Evolutionary conservation across 495 filamentous ascomycete species (phyloP).

Genomic region (Neurospora africana): DNA sequence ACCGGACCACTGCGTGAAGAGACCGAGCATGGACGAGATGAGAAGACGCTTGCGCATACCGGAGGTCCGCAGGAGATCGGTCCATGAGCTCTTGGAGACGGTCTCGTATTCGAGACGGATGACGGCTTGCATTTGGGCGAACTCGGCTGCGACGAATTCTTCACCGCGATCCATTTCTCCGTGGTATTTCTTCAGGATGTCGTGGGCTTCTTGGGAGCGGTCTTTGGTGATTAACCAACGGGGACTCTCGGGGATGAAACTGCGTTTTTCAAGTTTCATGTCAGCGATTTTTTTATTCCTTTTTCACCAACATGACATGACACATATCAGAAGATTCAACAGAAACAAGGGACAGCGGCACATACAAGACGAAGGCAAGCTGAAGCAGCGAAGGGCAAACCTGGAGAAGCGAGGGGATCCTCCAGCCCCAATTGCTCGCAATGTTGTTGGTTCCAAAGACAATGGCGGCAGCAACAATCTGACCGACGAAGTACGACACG

Average conservation of each 20-base stretch:
- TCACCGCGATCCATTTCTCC: conserved; percentile 46
- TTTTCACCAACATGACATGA: not conserved
- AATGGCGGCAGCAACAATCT: conserved; percentile 51
- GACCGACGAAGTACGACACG: conserved; percentile 52
- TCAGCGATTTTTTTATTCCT: not conserved
- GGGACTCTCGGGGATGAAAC: conserved; percentile 50
- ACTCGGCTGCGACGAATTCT: conserved; percentile 49
- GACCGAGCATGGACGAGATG: conserved; percentile 45
- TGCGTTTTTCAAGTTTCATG: conserved; percentile 5
- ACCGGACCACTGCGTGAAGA: conserved; percentile 57
- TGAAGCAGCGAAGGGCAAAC: conserved; percentile 47
- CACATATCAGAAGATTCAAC: not conserved
- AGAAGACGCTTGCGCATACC: conserved; percentile 49
- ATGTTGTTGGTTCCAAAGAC: conserved; percentile 50
- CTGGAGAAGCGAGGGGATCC: conserved; percentile 53
- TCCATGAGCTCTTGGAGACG: conserved; percentile 41
- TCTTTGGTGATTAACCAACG: conserved; percentile 52
- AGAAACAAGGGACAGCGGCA: not conserved
- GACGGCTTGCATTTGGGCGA: conserved; percentile 49
- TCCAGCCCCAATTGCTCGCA: conserved; percentile 49
- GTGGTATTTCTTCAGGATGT: conserved; percentile 50
- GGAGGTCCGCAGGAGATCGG: conserved; percentile 40
- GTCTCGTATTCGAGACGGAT: conserved; percentile 46
- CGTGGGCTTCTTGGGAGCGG: conserved; percentile 44
- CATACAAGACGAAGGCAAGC: conserved; percentile 38